Conservation (phyloP, 768 basidiomycete species). For the Psilocybe sp. region DNA sequence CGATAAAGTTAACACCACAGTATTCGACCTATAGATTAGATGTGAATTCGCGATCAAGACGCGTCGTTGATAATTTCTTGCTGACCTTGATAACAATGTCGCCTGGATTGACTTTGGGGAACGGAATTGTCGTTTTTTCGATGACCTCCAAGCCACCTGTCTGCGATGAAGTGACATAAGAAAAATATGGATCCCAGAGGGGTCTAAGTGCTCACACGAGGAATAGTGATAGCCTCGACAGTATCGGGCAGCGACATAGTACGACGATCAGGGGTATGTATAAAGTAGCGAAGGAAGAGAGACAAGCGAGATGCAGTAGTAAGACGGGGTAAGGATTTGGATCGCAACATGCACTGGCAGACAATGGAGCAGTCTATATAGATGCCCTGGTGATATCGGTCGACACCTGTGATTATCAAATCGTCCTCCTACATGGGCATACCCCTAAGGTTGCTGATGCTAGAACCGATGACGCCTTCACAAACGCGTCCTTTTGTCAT, state of each 20-base stretch:
- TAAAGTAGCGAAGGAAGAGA: conserved; percentile 25
- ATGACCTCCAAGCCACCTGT: conserved; percentile 78
- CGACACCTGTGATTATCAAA: too few relatives aligned
- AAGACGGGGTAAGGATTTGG: neutral
- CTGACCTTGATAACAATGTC: conserved; percentile 54
- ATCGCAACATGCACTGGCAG: too few relatives aligned
- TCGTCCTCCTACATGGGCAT: too few relatives aligned
- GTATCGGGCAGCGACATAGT: conserved; percentile 56
- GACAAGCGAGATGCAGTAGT: neutral
- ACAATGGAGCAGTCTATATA: conserved; percentile 10
- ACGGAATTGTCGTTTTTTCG: conserved; percentile 62
- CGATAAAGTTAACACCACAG: conserved; percentile 84
- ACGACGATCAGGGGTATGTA: conserved; percentile 12
- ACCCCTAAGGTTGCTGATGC: too few relatives aligned
- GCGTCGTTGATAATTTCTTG: neutral
- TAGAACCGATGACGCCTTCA: neutral
- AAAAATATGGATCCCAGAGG: neutral
- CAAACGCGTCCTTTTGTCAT: neutral
- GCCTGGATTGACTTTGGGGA: conserved; percentile 57
- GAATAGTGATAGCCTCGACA: conserved; percentile 70
- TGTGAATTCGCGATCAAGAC: neutral
- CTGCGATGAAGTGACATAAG: conserved; percentile 17
- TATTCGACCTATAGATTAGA: conserved; percentile 54
- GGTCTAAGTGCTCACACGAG: conserved; percentile 32
- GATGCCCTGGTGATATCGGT: too few relatives aligned